phyloP scores from a whole-genome alignment of 2,329 filamentous ascomycete genomes.

The Penicillium corylophilum region DNA sequence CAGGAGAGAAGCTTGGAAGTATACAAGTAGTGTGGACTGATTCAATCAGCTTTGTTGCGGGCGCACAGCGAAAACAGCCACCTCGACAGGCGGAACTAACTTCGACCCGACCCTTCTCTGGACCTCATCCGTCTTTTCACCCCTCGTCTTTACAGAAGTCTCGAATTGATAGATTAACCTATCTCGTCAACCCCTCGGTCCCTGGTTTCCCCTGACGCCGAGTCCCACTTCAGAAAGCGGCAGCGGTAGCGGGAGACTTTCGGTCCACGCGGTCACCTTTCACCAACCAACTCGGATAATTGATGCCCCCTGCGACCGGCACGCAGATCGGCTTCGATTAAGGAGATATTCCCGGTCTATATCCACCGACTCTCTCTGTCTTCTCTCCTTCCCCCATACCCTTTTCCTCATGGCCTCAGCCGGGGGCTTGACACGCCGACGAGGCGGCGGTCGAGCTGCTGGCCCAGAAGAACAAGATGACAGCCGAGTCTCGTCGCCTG shows the following conservation, averaged over 20 bases:
- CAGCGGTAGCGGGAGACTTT: constrained; percentile 20
- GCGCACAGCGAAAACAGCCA: constrained; percentile 12
- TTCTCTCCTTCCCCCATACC: constrained; percentile 12
- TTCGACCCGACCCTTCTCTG: constrained; percentile 12
- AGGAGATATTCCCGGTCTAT: constrained; percentile 3
- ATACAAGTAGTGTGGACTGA: background rate
- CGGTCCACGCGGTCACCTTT: constrained; percentile 22
- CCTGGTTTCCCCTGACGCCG: constrained; percentile 28
- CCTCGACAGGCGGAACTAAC: constrained; percentile 11
- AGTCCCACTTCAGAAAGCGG: constrained; percentile 26
- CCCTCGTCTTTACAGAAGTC: background rate
- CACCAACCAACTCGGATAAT: constrained; percentile 26
- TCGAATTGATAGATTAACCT: background rate
- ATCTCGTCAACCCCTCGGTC: constrained; percentile 16
- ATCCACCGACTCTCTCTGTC: constrained; percentile 6
- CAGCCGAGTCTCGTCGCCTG: constrained; percentile 66
- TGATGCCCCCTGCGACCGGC: constrained; percentile 18
- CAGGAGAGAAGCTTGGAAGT: background rate
- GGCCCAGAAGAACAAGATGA: constrained; percentile 61
- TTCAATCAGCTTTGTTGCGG: background rate
- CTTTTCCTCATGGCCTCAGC: constrained; percentile 58
- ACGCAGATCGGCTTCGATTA: constrained; percentile 19
- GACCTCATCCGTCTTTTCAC: background rate
- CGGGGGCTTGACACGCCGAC: constrained; percentile 70
- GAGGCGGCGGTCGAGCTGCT: constrained; percentile 61